phyloP scores from a whole-genome alignment of 148 eudicot species.

The Persicaria maculosa region DNA sequence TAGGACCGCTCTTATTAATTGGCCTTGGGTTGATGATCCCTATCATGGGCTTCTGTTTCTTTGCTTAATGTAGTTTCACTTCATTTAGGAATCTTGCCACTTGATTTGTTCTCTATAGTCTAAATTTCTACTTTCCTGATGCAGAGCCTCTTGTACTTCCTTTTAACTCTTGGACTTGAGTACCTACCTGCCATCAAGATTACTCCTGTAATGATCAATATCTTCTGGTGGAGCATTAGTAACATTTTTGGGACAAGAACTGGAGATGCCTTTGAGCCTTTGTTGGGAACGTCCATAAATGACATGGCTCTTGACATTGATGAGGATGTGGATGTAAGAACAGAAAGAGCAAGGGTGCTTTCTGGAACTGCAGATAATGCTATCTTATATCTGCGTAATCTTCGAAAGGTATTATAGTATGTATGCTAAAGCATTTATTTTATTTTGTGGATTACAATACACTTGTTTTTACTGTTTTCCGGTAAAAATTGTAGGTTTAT shows the following conservation, averaged over 20 bases:
- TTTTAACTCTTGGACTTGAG: slow-evolving; percentile 79
- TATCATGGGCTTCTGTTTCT: neutral
- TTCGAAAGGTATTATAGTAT: slow-evolving; percentile 55
- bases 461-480: neutral
- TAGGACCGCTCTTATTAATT: neutral
- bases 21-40: neutral
- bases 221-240: slow-evolving; percentile 36
- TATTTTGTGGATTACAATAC: slow-evolving; percentile 2
- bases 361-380: slow-evolving; percentile 74
- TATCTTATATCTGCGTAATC: slow-evolving; percentile 69
- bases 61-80: neutral
- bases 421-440: neutral
- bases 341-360: slow-evolving; percentile 77
- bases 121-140: slow-evolving; percentile 5
- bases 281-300: slow-evolving; percentile 48
- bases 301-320: slow-evolving; percentile 35
- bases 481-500: slow-evolving; percentile 50
- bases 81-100: neutral
- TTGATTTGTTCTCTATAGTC: neutral
- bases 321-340: slow-evolving; percentile 76
- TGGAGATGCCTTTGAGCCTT: slow-evolving; percentile 48
- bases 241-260: slow-evolving; percentile 21
- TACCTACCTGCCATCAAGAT: slow-evolving; percentile 47
- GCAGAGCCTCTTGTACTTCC: slow-evolving; percentile 64
- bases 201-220: slow-evolving; percentile 18